Evolutionary conservation across 2,329 filamentous ascomycete genomes (phyloP).

Genomic region (Phoma herbarum): DNA sequence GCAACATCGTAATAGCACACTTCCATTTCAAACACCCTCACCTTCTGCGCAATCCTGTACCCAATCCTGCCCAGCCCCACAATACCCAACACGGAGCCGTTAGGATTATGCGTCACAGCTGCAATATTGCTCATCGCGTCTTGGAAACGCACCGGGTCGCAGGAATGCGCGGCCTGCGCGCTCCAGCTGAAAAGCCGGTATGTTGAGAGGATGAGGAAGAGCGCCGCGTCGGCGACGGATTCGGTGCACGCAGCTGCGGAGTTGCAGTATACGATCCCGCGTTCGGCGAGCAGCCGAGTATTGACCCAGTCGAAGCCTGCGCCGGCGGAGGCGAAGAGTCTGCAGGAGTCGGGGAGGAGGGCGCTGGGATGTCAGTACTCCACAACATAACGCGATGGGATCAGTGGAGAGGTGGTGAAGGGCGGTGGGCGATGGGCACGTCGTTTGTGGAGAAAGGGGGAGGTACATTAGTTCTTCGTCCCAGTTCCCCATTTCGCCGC

Average conservation of each 20-base stretch:
- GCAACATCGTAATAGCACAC: slow-evolving; percentile 70
- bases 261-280: slow-evolving; percentile 77
- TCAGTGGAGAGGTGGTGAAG: too few relatives aligned
- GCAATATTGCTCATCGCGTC: slow-evolving; percentile 69
- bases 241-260: slow-evolving; percentile 74
- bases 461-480: slow-evolving; percentile 63
- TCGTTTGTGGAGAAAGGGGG: slow-evolving; percentile 3
- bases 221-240: slow-evolving; percentile 75
- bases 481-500: slow-evolving; percentile 72
- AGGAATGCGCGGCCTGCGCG: slow-evolving; percentile 62
- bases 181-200: slow-evolving; percentile 75
- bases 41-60: slow-evolving; percentile 64
- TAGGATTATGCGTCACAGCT: slow-evolving; percentile 69
- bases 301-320: slow-evolving; percentile 72
- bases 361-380: slow-evolving; percentile 20
- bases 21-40: slow-evolving; percentile 70
- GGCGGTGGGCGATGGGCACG: too few relatives aligned
- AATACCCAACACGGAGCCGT: slow-evolving; percentile 68
- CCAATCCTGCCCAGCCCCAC: slow-evolving; percentile 72
- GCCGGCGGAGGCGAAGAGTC: slow-evolving; percentile 67
- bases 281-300: slow-evolving; percentile 66
- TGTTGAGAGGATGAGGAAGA: slow-evolving; percentile 73
- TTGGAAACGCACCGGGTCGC: slow-evolving; percentile 58
- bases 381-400: too few relatives aligned
- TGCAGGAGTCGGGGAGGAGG: slow-evolving; percentile 60